These are phyloP conservation scores for Schoenoplectus triqueter DNA, from an alignment of 202 grass and related monocot species.

Conservation along the genomic window DNA sequence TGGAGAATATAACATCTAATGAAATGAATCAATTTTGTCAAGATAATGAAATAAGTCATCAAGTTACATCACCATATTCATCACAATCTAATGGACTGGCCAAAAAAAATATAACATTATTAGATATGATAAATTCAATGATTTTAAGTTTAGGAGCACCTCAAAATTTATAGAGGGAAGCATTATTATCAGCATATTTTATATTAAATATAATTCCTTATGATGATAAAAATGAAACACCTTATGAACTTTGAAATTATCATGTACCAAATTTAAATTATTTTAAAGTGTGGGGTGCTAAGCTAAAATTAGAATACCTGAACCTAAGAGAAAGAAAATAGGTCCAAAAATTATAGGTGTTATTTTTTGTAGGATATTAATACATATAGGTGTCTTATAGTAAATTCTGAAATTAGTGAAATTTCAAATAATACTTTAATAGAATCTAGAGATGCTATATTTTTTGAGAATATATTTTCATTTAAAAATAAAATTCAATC, in stretches of 20 bases:
- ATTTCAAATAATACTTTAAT: neutral
- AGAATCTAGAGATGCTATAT: too few species aligned
- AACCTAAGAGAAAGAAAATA: neutral
- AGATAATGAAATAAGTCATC: neutral
- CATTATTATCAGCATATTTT: neutral
- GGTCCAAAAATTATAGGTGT: neutral
- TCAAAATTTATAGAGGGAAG: neutral
- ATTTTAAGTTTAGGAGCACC: neutral
- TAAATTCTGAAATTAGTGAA: neutral
- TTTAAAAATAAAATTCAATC: too few species aligned
- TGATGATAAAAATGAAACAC: neutral
- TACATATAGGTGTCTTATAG: neutral
- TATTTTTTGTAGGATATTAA: neutral
- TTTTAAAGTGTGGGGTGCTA: neutral
- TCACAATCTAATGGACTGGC: neutral
- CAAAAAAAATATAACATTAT: neutral
- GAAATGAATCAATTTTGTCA: neutral
- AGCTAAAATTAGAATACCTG: neutral
- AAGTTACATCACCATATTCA: neutral
- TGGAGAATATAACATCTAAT: neutral
- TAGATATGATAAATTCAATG: neutral
- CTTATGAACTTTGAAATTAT: neutral
- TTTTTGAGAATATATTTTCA: too few species aligned
- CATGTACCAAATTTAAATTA: neutral
- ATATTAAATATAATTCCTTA: neutral